A percentile compares a stretch with the other conserved stretches of the same genome.
Conservation (phyloP, 2,329 filamentous ascomycete genomes). For the Akanthomyces uredinophilus region DNA sequence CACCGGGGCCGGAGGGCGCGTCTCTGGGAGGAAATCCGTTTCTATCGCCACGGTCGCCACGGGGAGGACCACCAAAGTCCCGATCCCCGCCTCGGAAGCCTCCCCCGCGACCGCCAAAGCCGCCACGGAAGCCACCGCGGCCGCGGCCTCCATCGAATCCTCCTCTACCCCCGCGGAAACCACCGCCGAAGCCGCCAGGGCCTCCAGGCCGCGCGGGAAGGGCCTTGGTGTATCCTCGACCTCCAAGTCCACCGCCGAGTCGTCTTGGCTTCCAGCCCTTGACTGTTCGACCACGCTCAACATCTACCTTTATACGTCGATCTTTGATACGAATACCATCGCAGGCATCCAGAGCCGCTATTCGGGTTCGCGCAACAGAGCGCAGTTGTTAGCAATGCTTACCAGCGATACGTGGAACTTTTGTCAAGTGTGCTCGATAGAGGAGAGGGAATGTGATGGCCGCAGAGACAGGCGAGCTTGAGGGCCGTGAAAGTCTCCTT, state of each 20-base stretch:
- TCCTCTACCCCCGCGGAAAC: constrained; percentile 42
- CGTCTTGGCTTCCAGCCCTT: constrained; percentile 89
- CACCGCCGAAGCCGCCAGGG: constrained; percentile 49
- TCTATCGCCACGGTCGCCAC: constrained; percentile 29
- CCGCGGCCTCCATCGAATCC: constrained; percentile 42
- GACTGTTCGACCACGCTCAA: constrained; percentile 91
- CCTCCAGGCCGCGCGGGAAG: constrained; percentile 65
- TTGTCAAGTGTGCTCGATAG: constrained; percentile 14
- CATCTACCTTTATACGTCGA: constrained; percentile 86
- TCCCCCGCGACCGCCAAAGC: constrained; percentile 31
- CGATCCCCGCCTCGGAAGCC: constrained; percentile 46
- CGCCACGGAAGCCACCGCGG: constrained; percentile 43
- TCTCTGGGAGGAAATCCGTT: constrained; percentile 51
- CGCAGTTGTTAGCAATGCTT: constrained; percentile 66
- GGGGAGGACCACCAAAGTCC: constrained; percentile 26
- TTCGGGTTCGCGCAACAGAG: constrained; percentile 49
- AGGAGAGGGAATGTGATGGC: constrained; percentile 23
- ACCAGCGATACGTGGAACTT: constrained; percentile 36
- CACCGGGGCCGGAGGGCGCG: constrained; percentile 55
- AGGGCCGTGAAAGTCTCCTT: constrained; percentile 48
- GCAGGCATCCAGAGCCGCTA: constrained; percentile 81
- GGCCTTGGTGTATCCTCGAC: constrained; percentile 86
- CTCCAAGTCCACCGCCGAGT: constrained; percentile 86
- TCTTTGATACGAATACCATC: constrained; percentile 93
- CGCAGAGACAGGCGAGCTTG: constrained; percentile 51